Evolutionary conservation across 129 eudicot genomes (phyloP), one percentile per base, ranked within the genome.

Genomic region (Lonicera japonica): DNA sequence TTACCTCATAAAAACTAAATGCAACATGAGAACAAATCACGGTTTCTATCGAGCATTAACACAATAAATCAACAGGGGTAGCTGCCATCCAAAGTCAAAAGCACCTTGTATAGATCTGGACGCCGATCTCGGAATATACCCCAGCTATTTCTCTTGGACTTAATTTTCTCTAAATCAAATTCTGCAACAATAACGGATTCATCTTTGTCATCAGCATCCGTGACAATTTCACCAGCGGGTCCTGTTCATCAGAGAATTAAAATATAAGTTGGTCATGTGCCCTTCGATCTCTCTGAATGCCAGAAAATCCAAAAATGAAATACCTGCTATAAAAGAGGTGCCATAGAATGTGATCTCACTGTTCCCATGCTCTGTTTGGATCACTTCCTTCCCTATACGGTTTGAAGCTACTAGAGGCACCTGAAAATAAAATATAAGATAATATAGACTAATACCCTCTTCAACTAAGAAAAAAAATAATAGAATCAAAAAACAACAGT

Each of bases 241-340:
- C 95, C 99, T 94, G 75, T 63, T 55, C 72, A 67, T 21, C 56
- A 19, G 8, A 58, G 21, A 43, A 43, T 43, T 38, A 4, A 38
- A 43, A 43, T 43, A 43, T 8, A 43, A 2, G 8, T 8, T 10
- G 1, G 50, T 8, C 1, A 43, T 43, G 14, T 10, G 16, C 16
- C 5, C 1, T 8, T 43, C 8, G 8, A 43, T 43, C 36, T 29
- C 2, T 1, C 6, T 29, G 36, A 29, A 29, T 29, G 6, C 15
- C 58, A 65, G 47, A 29, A 2, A 65, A 54, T 29, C 25, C 3
- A 66, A 75, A 21, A 5, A 13, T 14, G 50, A 8, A 59, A 46
- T 79, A 94, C 99, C 99, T 81, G 99, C 85, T 71, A 94, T 94
- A 22, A 94, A 94, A 36, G 99, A 94, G 83, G 85, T 88, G 16